Evolutionary conservation across 1,284 basidiomycete species (phyloP).

Genomic region (Flammula alnicola): DNA sequence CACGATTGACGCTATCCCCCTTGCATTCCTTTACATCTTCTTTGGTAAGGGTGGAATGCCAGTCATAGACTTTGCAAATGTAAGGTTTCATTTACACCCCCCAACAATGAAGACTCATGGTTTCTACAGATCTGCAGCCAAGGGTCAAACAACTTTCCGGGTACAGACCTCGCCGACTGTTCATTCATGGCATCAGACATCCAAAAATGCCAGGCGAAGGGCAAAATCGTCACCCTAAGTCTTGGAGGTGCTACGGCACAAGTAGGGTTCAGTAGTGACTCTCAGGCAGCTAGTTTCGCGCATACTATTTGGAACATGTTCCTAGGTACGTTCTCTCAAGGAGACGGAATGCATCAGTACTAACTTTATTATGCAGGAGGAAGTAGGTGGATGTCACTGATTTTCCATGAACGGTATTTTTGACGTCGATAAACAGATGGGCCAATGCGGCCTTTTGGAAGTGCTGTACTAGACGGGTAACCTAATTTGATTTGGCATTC

Average conservation of each 20-base stretch:
- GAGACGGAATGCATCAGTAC: slow-evolving; percentile 10
- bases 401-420: neutral
- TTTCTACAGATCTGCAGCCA: slow-evolving; percentile 55
- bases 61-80: slow-evolving; percentile 66
- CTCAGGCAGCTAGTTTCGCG: slow-evolving; percentile 55
- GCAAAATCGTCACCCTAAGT: slow-evolving; percentile 61
- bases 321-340: slow-evolving; percentile 48
- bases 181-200: slow-evolving; percentile 59
- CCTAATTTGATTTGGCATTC: neutral
- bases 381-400: slow-evolving; percentile 27
- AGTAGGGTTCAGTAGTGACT: slow-evolving; percentile 59
- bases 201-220: slow-evolving; percentile 60
- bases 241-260: slow-evolving; percentile 56
- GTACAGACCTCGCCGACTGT: slow-evolving; percentile 61
- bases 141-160: slow-evolving; percentile 57
- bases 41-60: slow-evolving; percentile 63
- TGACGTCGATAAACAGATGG: slow-evolving; percentile 24
- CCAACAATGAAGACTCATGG: neutral
- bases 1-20: slow-evolving; percentile 63
- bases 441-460: slow-evolving; percentile 61
- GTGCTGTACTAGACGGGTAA: slow-evolving; percentile 68
- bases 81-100: slow-evolving; percentile 27
- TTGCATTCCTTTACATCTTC: slow-evolving; percentile 66
- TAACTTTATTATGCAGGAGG: slow-evolving; percentile 30
- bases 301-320: slow-evolving; percentile 69